phyloP scores from a whole-genome alignment of 257 asterid genomes.

The Lantana camara region DNA sequence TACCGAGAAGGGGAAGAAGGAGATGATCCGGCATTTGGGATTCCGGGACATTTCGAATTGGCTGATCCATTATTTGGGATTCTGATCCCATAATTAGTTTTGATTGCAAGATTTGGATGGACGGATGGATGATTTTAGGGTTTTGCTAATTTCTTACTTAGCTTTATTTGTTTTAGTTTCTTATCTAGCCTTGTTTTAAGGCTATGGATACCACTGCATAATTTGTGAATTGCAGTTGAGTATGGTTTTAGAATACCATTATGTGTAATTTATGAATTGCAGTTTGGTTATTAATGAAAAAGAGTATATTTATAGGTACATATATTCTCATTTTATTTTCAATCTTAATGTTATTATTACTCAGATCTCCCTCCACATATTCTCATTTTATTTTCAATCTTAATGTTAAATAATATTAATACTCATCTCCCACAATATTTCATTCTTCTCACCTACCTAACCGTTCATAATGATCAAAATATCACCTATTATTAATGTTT shows the following conservation, averaged over 20 bases:
- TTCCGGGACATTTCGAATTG: too few relatives aligned
- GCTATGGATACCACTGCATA: conserved; percentile 33
- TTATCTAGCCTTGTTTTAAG: too few relatives aligned
- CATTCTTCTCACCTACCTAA: too few relatives aligned
- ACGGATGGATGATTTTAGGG: too few relatives aligned
- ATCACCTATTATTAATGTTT: too few relatives aligned
- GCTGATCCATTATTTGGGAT: too few relatives aligned
- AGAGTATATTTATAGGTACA: neutral
- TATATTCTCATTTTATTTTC: neutral
- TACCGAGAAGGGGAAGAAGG: neutral
- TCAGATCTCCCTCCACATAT: too few relatives aligned
- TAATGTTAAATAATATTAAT: too few relatives aligned
- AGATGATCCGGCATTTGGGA: neutral
- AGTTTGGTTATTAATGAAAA: conserved; percentile 16
- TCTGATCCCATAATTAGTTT: too few relatives aligned
- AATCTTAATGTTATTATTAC: neutral
- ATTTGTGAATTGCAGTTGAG: conserved; percentile 37
- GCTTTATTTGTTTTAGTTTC: neutral
- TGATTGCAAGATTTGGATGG: neutral
- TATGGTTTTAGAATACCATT: conserved; percentile 15
- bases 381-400: neutral
- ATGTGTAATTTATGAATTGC: conserved; percentile 31
- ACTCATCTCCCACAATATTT: too few relatives aligned
- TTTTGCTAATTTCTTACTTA: neutral
- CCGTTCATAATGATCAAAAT: too few relatives aligned